Evolutionary conservation across 2,329 filamentous ascomycete genomes (phyloP).

Genomic region (Cladophialophora yegresii): DNA sequence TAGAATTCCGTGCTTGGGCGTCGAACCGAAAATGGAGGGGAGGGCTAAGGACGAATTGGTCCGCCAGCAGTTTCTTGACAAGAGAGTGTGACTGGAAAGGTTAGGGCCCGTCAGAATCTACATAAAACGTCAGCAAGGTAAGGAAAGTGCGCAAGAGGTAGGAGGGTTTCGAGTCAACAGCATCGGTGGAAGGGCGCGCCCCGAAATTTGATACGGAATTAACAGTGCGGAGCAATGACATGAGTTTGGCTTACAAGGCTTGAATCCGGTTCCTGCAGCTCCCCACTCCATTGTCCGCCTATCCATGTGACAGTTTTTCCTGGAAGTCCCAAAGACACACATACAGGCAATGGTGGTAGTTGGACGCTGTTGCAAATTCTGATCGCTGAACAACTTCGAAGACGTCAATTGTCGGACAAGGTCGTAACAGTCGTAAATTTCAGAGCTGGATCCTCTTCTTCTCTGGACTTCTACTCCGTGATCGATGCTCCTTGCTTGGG

Average conservation of each 20-base stretch:
- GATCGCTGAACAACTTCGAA: conserved; percentile 2
- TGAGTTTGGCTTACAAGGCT: neutral
- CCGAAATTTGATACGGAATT: neutral
- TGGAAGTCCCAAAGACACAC: neutral
- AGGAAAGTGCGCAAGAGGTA: neutral
- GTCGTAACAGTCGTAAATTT: conserved; percentile 6
- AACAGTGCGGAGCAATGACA: neutral
- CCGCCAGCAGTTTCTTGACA: neutral
- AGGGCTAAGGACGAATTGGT: neutral
- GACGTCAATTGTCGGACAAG: neutral
- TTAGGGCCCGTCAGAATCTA: neutral
- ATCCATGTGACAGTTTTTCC: neutral
- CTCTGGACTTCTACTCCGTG: conserved; percentile 34
- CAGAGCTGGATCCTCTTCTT: conserved; percentile 30
- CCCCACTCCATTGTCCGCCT: neutral
- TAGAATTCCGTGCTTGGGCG: neutral
- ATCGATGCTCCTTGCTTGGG: conserved; percentile 35
- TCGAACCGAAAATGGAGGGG: neutral
- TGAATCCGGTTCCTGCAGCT: neutral
- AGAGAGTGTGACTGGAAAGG: neutral
- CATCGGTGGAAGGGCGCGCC: neutral
- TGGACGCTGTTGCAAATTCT: neutral
- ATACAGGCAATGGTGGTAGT: neutral
- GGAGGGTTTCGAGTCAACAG: neutral
- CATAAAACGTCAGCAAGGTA: neutral